Percentiles rank a stretch among this genome's conserved stretches.
Evolutionary conservation across 2,329 filamentous ascomycete genomes (phyloP).

Genomic region (Fusarium clavum): DNA sequence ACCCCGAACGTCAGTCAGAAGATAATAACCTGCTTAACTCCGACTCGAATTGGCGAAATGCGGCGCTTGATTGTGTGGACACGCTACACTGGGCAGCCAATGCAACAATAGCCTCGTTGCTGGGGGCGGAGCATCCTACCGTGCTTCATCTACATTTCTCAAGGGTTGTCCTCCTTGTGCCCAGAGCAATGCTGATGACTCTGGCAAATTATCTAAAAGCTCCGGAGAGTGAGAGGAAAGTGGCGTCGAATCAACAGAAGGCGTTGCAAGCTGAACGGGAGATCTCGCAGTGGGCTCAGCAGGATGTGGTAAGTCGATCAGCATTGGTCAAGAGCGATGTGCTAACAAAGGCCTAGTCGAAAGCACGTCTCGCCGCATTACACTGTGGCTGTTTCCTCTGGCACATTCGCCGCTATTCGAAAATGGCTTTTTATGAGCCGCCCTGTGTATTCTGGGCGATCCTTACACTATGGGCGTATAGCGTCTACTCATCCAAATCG

Average conservation of each 20-base stretch:
- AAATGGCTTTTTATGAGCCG: slow-evolving; percentile 55
- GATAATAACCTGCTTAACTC: not conserved
- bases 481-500: slow-evolving; percentile 34
- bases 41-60: slow-evolving; percentile 55
- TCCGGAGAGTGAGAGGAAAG: not conserved
- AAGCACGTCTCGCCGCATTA: slow-evolving; percentile 58
- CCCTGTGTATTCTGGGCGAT: slow-evolving; percentile 54
- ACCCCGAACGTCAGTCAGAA: not conserved
- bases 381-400: slow-evolving; percentile 60
- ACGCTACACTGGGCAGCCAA: slow-evolving; percentile 70
- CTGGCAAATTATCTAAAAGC: slow-evolving; percentile 49
- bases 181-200: slow-evolving; percentile 58
- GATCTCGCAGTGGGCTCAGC: slow-evolving; percentile 52
- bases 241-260: slow-evolving; percentile 32
- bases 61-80: slow-evolving; percentile 61
- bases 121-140: slow-evolving; percentile 65
- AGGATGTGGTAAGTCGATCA: slow-evolving; percentile 42
- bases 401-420: slow-evolving; percentile 59
- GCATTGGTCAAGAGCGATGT: rapidly evolving
- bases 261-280: slow-evolving; percentile 39
- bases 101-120: slow-evolving; percentile 59
- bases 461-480: slow-evolving; percentile 56
- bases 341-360: slow-evolving; percentile 47
- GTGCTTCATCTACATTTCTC: slow-evolving; percentile 67
- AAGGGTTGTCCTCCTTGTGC: slow-evolving; percentile 63